Evolutionary conservation across 2,329 filamentous ascomycete genomes (phyloP).

Genomic region (Botrytis galanthina): DNA sequence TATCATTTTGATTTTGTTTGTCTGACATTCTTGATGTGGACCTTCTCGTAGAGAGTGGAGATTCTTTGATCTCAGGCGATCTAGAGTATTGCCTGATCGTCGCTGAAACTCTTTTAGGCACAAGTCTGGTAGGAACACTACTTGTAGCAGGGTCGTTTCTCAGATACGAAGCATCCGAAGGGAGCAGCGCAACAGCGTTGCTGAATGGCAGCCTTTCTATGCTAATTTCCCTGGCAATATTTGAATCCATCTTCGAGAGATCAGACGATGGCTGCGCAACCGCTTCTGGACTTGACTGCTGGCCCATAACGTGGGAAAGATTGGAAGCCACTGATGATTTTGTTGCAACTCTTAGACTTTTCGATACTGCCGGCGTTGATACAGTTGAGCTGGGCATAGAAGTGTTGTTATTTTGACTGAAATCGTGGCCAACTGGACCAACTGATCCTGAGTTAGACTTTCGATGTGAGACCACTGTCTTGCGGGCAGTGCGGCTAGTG

Average conservation of each 20-base stretch:
- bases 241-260: too few relatives aligned
- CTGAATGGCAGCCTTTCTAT: not conserved
- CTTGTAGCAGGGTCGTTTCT: not conserved
- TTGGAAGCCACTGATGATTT: not conserved
- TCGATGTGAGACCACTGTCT: constrained; percentile 1
- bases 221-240: not conserved
- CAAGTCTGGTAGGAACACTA: not conserved
- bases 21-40: not conserved
- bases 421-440: not conserved
- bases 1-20: not conserved
- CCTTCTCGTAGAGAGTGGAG: not conserved
- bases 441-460: not conserved
- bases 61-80: not conserved
- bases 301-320: not conserved
- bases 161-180: not conserved
- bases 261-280: not conserved
- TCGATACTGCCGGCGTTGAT: not conserved
- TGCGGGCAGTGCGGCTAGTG: not conserved
- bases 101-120: not conserved
- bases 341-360: not conserved
- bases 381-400: not conserved
- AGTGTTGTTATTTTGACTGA: not conserved
- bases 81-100: not conserved
- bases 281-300: not conserved
- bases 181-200: not conserved